A percentile compares a stretch with the other conserved stretches of the same genome.
These are phyloP conservation scores for Penicillium herquei DNA, from an alignment of 495 filamentous ascomycete genomes.

Conservation along the genomic window DNA sequence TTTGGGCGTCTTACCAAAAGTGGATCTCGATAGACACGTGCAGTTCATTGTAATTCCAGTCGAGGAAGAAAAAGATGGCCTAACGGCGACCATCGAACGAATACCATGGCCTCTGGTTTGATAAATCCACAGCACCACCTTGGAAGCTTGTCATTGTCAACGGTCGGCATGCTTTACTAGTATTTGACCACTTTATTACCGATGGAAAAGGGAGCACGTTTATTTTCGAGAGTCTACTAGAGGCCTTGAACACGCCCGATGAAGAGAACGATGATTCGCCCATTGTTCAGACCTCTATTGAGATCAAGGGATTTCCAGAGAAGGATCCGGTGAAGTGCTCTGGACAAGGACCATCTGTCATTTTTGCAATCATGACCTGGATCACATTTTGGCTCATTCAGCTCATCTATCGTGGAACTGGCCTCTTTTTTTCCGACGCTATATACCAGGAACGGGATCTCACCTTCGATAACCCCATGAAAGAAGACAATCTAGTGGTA, in stretches of 20 bases:
- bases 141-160: neutral
- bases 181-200: constrained; percentile 2
- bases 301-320: neutral
- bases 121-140: neutral
- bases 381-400: neutral
- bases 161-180: neutral
- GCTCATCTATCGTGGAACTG: neutral
- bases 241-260: neutral
- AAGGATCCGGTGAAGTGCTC: neutral
- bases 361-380: neutral
- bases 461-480: neutral
- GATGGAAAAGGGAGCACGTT: neutral
- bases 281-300: neutral
- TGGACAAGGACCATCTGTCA: neutral
- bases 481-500: neutral
- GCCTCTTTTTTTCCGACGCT: neutral
- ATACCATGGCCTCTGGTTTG: constrained; percentile 1
- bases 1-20: neutral
- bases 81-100: neutral
- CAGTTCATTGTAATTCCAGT: neutral
- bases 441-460: neutral
- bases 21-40: neutral
- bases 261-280: neutral
- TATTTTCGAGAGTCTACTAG: neutral
- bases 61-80: neutral